Evolutionary conservation across 2,329 filamentous ascomycete genomes (phyloP).

Genomic region (Xylaria sp.): DNA sequence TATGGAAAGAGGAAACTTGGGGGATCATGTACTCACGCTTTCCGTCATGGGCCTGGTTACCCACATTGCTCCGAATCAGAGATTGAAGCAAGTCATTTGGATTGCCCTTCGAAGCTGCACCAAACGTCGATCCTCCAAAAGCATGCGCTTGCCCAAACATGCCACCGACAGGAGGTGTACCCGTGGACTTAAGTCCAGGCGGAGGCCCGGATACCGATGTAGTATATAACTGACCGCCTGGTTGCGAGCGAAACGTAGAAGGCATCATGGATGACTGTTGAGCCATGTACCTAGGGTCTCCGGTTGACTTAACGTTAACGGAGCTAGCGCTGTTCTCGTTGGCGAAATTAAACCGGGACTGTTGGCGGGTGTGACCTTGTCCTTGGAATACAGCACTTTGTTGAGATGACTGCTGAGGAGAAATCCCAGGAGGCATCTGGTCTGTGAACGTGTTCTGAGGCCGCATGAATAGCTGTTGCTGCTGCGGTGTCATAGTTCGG

Average conservation of each 20-base stretch:
- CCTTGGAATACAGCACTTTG: conserved; percentile 64
- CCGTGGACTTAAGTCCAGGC: conserved; percentile 93
- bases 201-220: conserved; percentile 91
- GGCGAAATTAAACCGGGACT: conserved; percentile 87
- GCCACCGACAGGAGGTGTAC: conserved; percentile 80
- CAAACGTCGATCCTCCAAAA: conserved; percentile 80
- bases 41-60: conserved; percentile 82
- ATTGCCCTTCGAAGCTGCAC: conserved; percentile 75
- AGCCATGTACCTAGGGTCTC: conserved; percentile 82
- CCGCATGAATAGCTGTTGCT: conserved; percentile 76
- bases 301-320: conserved; percentile 78
- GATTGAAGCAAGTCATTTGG: conserved; percentile 81
- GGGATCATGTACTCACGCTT: conserved; percentile 87
- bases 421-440: conserved; percentile 69
- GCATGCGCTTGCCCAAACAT: conserved; percentile 92
- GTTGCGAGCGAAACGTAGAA: conserved; percentile 67
- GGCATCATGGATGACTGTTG: conserved; percentile 92
- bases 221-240: conserved; percentile 79
- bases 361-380: conserved; percentile 80
- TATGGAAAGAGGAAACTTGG: conserved; percentile 84
- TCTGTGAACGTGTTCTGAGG: conserved; percentile 70
- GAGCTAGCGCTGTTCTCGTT: conserved; percentile 75
- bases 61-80: conserved; percentile 77
- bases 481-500: conserved; percentile 83
- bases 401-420: conserved; percentile 62